Evolutionary conservation across 352 stramenopile genomes (phyloP), one percentile per base, ranked within the genome.

Genomic region (Thraustochytrium sp.): DNA sequence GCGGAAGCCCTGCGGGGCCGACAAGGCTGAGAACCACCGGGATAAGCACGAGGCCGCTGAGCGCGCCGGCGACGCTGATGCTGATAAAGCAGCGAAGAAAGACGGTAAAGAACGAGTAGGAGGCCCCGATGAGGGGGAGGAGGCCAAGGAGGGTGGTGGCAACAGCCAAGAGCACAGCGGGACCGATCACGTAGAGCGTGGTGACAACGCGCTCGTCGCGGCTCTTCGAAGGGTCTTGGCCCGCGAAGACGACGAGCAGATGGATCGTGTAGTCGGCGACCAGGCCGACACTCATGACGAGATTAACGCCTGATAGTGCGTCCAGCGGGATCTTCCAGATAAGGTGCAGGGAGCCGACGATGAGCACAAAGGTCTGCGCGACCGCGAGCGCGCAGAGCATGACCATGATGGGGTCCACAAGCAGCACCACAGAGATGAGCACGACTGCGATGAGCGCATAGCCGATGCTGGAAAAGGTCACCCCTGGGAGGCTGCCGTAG

Each of bases 201-300:
- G 26, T 23, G 13, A 18, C 34, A 23, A 87, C 77, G 21, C 84
- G 49, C 18, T 59, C 16, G 54, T 87, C n/a, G 18, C 73, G 61
- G 18, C 82, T 23, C 8, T 54, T n/a, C 3, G 23, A 29, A 21
- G 29, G 21, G 61, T 75, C 72, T 21, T 64, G 80, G n/a, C 23
- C 5, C n/a, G 9, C 68, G 62, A 87, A 88, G 61, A 40, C 63
- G 77, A 87, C 78, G 8, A 84, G 54, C 3, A 88, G 49, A 42
- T 88, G 86, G 21, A 72, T 74, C 3, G 68, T 64, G 54, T 85
- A 88, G 53, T 88, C 86, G 0, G 86, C 84, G 23, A 86, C 62
- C n/a, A 88, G 68, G 8, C 86, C 85, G 26, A 87, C 76, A 5
- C 85, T 85, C 85, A 88, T 76, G 3, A 88, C 61, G 13, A 88